A percentile compares a stretch with the other conserved stretches of the same genome.
Evolutionary conservation across 2,329 filamentous ascomycete species (phyloP).

Genomic region (Cladosporium sp.): DNA sequence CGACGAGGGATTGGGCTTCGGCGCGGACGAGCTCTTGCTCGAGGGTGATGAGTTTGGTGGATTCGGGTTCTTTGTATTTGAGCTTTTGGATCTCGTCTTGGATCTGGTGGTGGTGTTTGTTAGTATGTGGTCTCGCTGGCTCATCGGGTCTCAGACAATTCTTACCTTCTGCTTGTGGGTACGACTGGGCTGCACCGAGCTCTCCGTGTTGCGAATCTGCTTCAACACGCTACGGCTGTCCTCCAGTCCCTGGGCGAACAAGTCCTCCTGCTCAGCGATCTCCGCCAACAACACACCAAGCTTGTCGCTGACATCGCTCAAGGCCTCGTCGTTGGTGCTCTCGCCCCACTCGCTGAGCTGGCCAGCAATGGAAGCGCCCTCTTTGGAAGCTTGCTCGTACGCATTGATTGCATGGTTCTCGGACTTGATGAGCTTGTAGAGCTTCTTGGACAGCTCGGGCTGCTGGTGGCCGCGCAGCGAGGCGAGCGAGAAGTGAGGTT

Average conservation of each 20-base stretch:
- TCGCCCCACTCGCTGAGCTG: constrained; percentile 98
- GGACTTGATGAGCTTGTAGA: constrained; percentile 91
- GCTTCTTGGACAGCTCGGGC: constrained; percentile 82
- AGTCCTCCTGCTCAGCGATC: constrained; percentile 90
- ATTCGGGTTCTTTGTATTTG: constrained; percentile 89
- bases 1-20: constrained; percentile 93
- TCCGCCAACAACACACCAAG: constrained; percentile 88
- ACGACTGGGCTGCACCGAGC: constrained; percentile 87
- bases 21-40: constrained; percentile 96
- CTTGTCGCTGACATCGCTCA: constrained; percentile 93
- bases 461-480: constrained; percentile 83
- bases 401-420: constrained; percentile 85
- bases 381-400: constrained; percentile 80
- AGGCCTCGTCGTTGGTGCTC: constrained; percentile 78
- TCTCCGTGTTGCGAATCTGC: constrained; percentile 91
- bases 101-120: constrained; percentile 51
- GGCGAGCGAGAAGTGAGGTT: constrained; percentile 77
- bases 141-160: neutral
- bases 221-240: constrained; percentile 82
- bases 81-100: constrained; percentile 88
- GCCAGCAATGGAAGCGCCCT: constrained; percentile 79
- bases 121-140: neutral
- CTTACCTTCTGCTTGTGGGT: constrained; percentile 74
- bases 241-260: constrained; percentile 82
- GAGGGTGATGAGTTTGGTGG: constrained; percentile 74